phyloP scores from a whole-genome alignment of 1,284 basidiomycete species.

The Melampsora medusae region DNA sequence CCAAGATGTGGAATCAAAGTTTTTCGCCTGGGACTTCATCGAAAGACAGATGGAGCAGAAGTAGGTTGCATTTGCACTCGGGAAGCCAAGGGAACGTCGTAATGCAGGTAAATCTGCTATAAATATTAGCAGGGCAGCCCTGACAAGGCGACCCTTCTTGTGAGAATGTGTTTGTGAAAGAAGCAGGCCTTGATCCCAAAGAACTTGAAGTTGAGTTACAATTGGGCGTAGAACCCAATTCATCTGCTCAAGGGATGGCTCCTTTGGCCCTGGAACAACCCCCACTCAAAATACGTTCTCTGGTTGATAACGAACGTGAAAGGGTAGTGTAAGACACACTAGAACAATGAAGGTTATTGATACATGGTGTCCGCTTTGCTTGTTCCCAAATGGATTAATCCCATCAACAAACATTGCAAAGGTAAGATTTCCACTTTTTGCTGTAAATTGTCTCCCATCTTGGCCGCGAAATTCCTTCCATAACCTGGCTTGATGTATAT shows the following conservation, averaged over 20 bases:
- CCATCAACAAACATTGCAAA: conserved; percentile 38
- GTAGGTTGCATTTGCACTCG: neutral
- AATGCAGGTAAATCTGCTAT: too few relatives aligned
- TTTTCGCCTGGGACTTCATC: conserved; percentile 5
- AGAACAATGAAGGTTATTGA: conserved; percentile 23
- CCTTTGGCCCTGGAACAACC: conserved; percentile 37
- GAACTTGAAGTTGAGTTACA: conserved; percentile 50
- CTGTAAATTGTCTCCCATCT: neutral
- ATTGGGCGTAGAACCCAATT: conserved; percentile 53
- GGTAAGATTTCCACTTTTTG: conserved; percentile 7
- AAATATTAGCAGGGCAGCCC: too few relatives aligned
- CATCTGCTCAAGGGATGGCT: conserved; percentile 47
- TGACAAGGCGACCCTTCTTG: too few relatives aligned
- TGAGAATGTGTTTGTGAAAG: too few relatives aligned
- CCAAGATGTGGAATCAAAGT: too few relatives aligned
- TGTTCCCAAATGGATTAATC: conserved; percentile 17
- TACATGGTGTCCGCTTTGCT: too few relatives aligned
- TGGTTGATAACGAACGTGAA: neutral
- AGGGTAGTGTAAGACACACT: conserved; percentile 23
- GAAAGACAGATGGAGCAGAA: conserved; percentile 44
- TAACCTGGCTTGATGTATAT: conserved; percentile 1
- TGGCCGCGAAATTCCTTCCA: conserved; percentile 11
- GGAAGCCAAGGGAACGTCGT: conserved; percentile 39
- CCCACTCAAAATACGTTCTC: conserved; percentile 23
- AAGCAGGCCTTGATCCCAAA: too few relatives aligned